Percentiles rank a stretch among this genome's conserved stretches.
Conservation (phyloP, 495 filamentous ascomycete species). For the Xylaria palmicola region DNA sequence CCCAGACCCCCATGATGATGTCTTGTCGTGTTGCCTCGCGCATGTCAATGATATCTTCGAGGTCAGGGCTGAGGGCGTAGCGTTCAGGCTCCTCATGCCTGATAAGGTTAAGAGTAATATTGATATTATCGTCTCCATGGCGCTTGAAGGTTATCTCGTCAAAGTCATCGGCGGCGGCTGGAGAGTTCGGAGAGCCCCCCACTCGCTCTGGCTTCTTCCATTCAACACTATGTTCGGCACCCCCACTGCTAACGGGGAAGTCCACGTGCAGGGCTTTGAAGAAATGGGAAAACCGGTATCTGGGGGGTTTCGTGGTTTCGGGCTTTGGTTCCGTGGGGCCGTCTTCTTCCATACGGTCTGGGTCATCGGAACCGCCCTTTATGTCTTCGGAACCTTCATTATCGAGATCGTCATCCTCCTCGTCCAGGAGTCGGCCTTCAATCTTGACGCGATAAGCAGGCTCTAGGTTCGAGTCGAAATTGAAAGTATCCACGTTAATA, state of each 20-base stretch:
- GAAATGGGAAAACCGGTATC: constrained; percentile 82
- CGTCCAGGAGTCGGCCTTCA: constrained; percentile 83
- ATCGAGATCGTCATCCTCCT: constrained; percentile 59
- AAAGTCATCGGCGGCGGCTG: constrained; percentile 74
- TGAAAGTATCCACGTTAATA: constrained; percentile 66
- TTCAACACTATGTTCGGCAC: constrained; percentile 46
- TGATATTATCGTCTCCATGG: constrained; percentile 86
- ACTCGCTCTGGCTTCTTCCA: constrained; percentile 58
- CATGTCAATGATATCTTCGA: constrained; percentile 85
- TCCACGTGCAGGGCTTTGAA: constrained; percentile 90
- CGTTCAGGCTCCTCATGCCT: constrained; percentile 84
- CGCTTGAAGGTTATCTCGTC: constrained; percentile 90
- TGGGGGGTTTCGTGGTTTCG: constrained; percentile 41
- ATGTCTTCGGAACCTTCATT: constrained; percentile 59
- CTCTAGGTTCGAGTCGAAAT: constrained; percentile 66
- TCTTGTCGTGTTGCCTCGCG: constrained; percentile 83
- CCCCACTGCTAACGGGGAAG: constrained; percentile 63
- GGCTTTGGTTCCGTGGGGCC: constrained; percentile 43
- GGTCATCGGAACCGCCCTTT: constrained; percentile 33
- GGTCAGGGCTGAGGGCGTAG: constrained; percentile 69
- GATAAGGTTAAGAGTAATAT: constrained; percentile 83
- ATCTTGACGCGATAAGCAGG: constrained; percentile 88
- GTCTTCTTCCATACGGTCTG: constrained; percentile 63
- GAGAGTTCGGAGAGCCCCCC: constrained; percentile 49
- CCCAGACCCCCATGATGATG: constrained; percentile 87